Conservation (phyloP, 2,329 filamentous ascomycete species). For the Westerdykella aurantiaca region DNA sequence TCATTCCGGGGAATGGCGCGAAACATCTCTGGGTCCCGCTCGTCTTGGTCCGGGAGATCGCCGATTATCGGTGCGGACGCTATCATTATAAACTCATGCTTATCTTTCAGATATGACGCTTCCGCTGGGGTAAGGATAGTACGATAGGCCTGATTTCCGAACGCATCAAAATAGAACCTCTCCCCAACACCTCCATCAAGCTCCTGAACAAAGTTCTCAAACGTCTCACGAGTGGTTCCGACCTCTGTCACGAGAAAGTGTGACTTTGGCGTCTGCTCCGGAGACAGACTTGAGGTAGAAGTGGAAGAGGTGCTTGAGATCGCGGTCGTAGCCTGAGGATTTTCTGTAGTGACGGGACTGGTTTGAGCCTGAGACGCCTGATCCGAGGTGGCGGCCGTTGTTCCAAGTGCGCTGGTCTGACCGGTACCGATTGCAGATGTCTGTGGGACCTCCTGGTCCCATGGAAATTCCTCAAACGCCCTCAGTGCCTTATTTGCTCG, state of each 20-base stretch:
- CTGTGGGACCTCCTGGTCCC: constrained; percentile 7
- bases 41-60: not conserved
- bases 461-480: constrained; percentile 11
- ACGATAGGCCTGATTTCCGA: constrained; percentile 1
- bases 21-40: not conserved
- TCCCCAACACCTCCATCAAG: constrained; percentile 6
- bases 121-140: constrained; percentile 1
- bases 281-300: not conserved
- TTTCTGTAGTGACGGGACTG: not conserved
- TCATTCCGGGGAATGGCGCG: not conserved
- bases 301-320: not conserved
- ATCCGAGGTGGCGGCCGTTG: not conserved
- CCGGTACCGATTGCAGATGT: not conserved
- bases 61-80: not conserved
- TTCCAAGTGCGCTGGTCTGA: not conserved
- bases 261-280: not conserved
- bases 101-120: not conserved
- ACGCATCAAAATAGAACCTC: not conserved
- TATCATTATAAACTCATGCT: constrained; percentile 1
- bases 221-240: constrained; percentile 1
- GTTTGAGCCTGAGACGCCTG: not conserved
- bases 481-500: constrained; percentile 6
- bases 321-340: not conserved
- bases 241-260: constrained; percentile 1
- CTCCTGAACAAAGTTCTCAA: constrained; percentile 6